These are phyloP conservation scores for Pyrus communis DNA, from an alignment of 306 rosid species.

Conservation along the genomic window DNA sequence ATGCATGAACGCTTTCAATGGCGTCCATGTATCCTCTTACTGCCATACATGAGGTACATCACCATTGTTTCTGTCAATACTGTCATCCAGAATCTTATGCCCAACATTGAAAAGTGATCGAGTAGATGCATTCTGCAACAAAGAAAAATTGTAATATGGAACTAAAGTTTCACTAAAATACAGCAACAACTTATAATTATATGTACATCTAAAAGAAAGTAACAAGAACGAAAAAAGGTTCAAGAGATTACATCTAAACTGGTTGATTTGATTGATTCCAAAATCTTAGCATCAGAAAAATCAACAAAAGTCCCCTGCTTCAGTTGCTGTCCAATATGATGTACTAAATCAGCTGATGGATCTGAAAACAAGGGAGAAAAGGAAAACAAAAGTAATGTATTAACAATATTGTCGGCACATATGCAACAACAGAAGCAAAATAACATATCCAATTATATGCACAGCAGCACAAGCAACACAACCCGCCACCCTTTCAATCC, in stretches of 20 bases:
- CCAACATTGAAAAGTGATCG: conserved; percentile 56
- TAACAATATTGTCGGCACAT: conserved; percentile 16
- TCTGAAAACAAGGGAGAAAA: conserved; percentile 33
- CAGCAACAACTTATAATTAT: neutral
- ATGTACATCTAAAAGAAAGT: neutral
- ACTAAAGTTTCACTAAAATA: conserved; percentile 1
- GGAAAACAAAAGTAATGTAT: conserved; percentile 1
- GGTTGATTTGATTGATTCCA: conserved; percentile 59
- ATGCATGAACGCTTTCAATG: conserved; percentile 23
- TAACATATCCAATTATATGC: neutral
- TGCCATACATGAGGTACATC: conserved; percentile 64
- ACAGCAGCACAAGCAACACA: neutral
- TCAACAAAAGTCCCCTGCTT: conserved; percentile 42
- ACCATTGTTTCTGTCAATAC: conserved; percentile 51
- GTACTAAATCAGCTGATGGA: conserved; percentile 29
- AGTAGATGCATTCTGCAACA: conserved; percentile 65
- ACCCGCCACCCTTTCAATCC: neutral
- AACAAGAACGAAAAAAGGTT: conserved; percentile 4
- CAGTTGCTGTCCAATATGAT: conserved; percentile 26
- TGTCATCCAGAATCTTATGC: conserved; percentile 62
- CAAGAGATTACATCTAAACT: conserved; percentile 59
- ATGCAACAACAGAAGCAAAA: conserved; percentile 7
- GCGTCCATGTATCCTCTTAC: conserved; percentile 30
- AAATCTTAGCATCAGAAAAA: conserved; percentile 52
- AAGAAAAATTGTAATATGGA: conserved; percentile 16